Conservation (phyloP, 148 eudicot genomes). For the Vaccinium myrtillus region DNA sequence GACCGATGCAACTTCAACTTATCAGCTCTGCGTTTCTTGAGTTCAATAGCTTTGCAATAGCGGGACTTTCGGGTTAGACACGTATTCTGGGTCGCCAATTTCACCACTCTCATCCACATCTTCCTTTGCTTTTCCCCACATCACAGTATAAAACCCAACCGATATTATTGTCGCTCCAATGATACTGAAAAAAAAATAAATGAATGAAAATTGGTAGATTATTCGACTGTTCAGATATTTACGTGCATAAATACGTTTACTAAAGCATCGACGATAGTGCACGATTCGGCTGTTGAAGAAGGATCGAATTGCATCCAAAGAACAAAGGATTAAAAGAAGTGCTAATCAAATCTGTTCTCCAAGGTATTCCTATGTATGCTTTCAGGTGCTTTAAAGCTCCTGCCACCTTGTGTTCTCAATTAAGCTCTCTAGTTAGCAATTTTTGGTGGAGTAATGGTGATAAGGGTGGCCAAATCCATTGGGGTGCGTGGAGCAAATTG, state of each 20-base stretch:
- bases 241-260: neutral
- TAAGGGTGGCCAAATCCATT: no score
- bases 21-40: neutral
- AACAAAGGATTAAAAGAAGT: no score
- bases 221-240: neutral
- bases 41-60: constrained; percentile 28
- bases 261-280: neutral
- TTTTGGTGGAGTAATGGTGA: no score
- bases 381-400: no score
- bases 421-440: no score
- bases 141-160: constrained; percentile 52
- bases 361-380: no score
- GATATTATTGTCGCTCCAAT: constrained; percentile 48
- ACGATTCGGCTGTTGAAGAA: no score
- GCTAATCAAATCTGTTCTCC: no score
- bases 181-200: constrained; percentile 30
- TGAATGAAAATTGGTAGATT: neutral
- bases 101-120: constrained; percentile 23
- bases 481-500: no score
- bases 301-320: no score
- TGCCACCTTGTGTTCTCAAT: no score
- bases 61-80: constrained; percentile 29
- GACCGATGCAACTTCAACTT: neutral
- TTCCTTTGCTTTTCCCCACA: constrained; percentile 67
- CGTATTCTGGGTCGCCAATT: constrained; percentile 28